These are phyloP conservation scores for Colletotrichum navitas DNA, from an alignment of 2,329 filamentous ascomycete genomes.

Conservation along the genomic window DNA sequence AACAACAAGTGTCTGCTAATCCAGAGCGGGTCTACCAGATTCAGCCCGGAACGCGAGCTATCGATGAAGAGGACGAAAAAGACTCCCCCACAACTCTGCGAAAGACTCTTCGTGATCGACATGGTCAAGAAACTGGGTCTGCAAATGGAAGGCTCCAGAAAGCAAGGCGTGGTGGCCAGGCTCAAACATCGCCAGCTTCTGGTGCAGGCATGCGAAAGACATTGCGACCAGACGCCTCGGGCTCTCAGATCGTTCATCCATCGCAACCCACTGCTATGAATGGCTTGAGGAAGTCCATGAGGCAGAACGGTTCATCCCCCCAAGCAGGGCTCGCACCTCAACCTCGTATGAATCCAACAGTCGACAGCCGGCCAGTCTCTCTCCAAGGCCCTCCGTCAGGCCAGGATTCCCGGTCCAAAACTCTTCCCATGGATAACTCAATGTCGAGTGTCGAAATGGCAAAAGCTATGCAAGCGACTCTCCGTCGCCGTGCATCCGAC, in stretches of 20 bases:
- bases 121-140: slow-evolving; percentile 29
- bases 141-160: slow-evolving; percentile 55
- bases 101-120: slow-evolving; percentile 32
- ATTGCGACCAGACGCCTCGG: slow-evolving; percentile 19
- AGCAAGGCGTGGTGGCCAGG: slow-evolving; percentile 58
- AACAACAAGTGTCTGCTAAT: slow-evolving; percentile 37
- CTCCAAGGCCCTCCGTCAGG: slow-evolving; percentile 18
- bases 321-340: background rate
- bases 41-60: slow-evolving; percentile 48
- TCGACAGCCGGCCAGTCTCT: slow-evolving; percentile 23
- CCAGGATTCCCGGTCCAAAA: slow-evolving; percentile 16
- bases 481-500: slow-evolving; percentile 70
- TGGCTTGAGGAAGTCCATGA: slow-evolving; percentile 50
- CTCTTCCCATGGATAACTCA: slow-evolving; percentile 28
- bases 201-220: slow-evolving; percentile 48
- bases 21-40: slow-evolving; percentile 56
- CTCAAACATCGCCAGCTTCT: slow-evolving; percentile 27
- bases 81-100: slow-evolving; percentile 8
- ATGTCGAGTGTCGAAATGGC: slow-evolving; percentile 43
- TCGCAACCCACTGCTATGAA: slow-evolving; percentile 1
- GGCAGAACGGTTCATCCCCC: slow-evolving; percentile 34
- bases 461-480: slow-evolving; percentile 47
- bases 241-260: background rate
- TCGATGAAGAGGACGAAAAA: slow-evolving; percentile 16
- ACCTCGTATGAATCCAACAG: background rate